Conservation (phyloP, 768 basidiomycete genomes). For the Melanogaster broomeanus region DNA sequence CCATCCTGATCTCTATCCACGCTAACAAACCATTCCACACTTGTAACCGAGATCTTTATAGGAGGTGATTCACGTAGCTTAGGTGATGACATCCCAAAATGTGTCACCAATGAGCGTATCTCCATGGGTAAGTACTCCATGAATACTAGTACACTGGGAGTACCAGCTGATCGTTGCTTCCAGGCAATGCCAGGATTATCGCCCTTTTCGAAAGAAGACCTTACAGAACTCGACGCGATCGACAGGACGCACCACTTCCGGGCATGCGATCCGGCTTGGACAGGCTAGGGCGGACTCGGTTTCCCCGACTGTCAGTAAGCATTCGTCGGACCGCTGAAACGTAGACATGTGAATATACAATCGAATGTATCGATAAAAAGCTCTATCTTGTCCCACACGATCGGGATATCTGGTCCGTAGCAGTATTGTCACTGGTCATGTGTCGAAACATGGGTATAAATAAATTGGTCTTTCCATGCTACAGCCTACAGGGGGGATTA, state of each 20-base stretch:
- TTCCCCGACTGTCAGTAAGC: constrained; percentile 50
- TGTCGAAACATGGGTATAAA: constrained; percentile 6
- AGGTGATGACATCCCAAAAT: constrained; percentile 21
- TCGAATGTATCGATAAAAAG: background rate
- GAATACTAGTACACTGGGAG: background rate
- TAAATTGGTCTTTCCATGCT: background rate
- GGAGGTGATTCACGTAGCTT: background rate
- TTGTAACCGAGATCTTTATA: constrained; percentile 28
- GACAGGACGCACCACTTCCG: constrained; percentile 64
- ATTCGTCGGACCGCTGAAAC: background rate
- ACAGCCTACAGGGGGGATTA: constrained; percentile 8
- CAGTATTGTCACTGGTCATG: background rate
- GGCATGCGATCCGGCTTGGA: constrained; percentile 62
- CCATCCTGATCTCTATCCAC: constrained; percentile 68
- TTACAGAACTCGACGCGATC: constrained; percentile 54
- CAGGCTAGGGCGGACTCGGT: constrained; percentile 59
- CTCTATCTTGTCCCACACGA: background rate
- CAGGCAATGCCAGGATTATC: constrained; percentile 59
- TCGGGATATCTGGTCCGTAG: constrained; percentile 2
- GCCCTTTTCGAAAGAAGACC: constrained; percentile 61
- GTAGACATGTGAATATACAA: constrained; percentile 3
- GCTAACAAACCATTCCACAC: constrained; percentile 61
- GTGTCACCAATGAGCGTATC: constrained; percentile 67
- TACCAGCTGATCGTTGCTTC: background rate
- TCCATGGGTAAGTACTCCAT: constrained; percentile 36